Percentiles rank a stretch among this genome's conserved stretches.
These are phyloP conservation scores for Leccinum arenicola DNA, from an alignment of 768 basidiomycete species.

Conservation along the genomic window DNA sequence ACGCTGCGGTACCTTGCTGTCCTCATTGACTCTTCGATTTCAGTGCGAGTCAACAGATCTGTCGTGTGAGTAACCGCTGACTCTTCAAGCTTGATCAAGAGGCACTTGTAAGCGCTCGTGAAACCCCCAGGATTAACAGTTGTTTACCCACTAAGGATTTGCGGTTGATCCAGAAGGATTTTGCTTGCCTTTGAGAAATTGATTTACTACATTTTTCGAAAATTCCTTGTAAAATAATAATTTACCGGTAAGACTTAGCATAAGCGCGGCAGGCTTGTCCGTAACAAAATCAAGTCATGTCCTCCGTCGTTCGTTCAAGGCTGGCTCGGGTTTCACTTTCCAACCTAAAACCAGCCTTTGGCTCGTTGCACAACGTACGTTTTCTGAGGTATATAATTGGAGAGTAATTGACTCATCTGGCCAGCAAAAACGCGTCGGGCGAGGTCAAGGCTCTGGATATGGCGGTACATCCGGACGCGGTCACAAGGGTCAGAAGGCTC, in stretches of 20 bases:
- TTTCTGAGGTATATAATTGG: background rate
- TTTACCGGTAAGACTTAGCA: background rate
- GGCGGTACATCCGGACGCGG: slow-evolving; percentile 94
- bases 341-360: slow-evolving; percentile 66
- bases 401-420: slow-evolving; percentile 10
- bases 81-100: no score
- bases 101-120: background rate
- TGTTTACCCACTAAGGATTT: background rate
- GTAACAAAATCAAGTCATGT: slow-evolving; percentile 25
- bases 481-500: slow-evolving; percentile 93
- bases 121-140: background rate
- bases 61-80: no score
- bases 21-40: background rate
- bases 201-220: no score
- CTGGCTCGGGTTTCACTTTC: slow-evolving; percentile 55
- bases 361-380: slow-evolving; percentile 66
- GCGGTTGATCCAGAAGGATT: background rate
- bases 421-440: slow-evolving; percentile 92
- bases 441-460: slow-evolving; percentile 88
- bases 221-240: background rate
- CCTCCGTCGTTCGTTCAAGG: slow-evolving; percentile 33
- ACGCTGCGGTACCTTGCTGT: background rate
- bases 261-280: background rate
- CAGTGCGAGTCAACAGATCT: background rate
- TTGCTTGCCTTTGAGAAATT: background rate